Percentiles rank a stretch among this genome's conserved stretches.
Conservation (phyloP, 169 alveolate species). For the Eimeria necatrix region DNA sequence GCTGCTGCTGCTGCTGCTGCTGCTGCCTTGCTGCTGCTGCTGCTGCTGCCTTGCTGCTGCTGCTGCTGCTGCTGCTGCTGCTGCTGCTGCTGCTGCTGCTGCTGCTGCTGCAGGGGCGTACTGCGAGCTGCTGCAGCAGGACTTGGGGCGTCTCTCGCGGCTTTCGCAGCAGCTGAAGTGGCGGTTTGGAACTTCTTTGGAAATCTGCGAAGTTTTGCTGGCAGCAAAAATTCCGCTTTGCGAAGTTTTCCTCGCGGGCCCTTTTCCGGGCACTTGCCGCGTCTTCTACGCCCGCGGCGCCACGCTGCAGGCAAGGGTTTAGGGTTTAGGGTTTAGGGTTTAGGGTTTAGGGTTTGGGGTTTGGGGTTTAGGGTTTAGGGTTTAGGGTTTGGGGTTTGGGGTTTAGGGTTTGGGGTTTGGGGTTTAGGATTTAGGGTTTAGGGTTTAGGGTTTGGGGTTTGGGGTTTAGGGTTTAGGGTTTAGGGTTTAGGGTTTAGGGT, state of each 20-base stretch:
- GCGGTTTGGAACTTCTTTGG: constrained; percentile 78
- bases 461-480: too few species aligned
- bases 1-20: not conserved
- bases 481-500: too few species aligned
- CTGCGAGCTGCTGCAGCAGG: constrained; percentile 86
- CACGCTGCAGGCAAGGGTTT: constrained; percentile 83
- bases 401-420: too few species aligned
- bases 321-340: too few species aligned
- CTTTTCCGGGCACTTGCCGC: constrained; percentile 85
- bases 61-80: not conserved
- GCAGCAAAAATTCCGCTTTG: constrained; percentile 87
- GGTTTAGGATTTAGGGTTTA: too few species aligned
- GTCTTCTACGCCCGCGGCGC: constrained; percentile 88
- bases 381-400: too few species aligned
- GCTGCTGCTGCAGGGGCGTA: constrained; percentile 84
- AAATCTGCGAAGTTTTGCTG: constrained; percentile 81
- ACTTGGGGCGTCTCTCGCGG: constrained; percentile 81
- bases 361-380: too few species aligned
- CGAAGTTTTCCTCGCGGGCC: constrained; percentile 86
- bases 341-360: too few species aligned
- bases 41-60: not conserved
- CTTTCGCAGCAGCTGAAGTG: constrained; percentile 84
- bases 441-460: too few species aligned
- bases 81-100: not conserved
- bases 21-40: not conserved